Evolutionary conservation across 176 grass and related monocot species (phyloP).

Genomic region (Canna indica): DNA sequence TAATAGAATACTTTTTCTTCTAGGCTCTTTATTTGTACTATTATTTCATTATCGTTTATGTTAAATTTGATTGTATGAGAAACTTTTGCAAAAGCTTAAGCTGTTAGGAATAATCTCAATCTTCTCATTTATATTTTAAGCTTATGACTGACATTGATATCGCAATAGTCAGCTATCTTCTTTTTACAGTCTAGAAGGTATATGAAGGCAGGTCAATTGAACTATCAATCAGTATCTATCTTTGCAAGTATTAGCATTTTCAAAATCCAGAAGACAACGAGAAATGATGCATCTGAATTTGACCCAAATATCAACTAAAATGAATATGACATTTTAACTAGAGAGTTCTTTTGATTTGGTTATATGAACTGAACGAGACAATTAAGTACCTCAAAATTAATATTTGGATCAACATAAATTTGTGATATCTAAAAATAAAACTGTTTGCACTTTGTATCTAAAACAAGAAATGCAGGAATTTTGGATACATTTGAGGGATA

Average conservation of each 20-base stretch:
- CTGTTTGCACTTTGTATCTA: no score
- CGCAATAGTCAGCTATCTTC: neutral
- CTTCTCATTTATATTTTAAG: no score
- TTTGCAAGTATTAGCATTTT: no score
- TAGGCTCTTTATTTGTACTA: neutral
- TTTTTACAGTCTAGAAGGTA: neutral
- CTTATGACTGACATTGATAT: neutral
- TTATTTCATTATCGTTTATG: neutral
- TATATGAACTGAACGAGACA: neutral
- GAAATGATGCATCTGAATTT: neutral
- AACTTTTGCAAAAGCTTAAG: no score
- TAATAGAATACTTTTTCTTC: slow-evolving; percentile 16
- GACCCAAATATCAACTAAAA: neutral
- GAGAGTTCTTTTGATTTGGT: neutral
- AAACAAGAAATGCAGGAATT: no score
- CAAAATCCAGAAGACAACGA: no score
- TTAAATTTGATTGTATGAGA: neutral
- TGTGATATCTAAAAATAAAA: no score
- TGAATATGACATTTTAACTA: neutral
- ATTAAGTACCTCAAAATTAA: neutral
- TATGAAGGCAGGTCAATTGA: no score
- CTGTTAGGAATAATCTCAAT: no score
- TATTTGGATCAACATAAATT: no score
- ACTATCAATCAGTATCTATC: no score
- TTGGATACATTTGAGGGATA: no score